Conservation (phyloP, 768 basidiomycete genomes). For the Russula earlei region DNA sequence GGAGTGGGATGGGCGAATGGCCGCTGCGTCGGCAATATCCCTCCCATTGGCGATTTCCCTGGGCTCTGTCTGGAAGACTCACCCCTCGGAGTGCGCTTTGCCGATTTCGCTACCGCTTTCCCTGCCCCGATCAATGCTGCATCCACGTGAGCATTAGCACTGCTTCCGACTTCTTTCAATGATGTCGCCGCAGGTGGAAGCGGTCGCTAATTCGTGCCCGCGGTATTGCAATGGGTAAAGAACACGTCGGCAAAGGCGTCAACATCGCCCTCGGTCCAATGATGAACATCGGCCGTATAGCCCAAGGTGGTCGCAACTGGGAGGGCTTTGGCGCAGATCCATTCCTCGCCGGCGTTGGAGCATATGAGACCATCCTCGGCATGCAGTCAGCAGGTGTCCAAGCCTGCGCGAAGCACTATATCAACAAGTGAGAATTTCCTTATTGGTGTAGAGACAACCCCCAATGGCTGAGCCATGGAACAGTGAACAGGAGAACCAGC, state of each 20-base stretch:
- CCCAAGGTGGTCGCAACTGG: slow-evolving; percentile 82
- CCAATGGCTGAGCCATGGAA: background rate
- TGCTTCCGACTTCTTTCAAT: background rate
- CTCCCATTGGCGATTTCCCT: slow-evolving; percentile 44
- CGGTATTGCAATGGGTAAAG: slow-evolving; percentile 70
- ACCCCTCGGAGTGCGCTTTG: slow-evolving; percentile 68
- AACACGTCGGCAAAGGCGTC: slow-evolving; percentile 78
- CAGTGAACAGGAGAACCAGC: slow-evolving; percentile 61
- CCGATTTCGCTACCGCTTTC: slow-evolving; percentile 67
- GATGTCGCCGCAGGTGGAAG: no score
- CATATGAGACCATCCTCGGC: slow-evolving; percentile 78
- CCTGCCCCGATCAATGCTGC: slow-evolving; percentile 81
- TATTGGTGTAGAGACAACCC: slow-evolving; percentile 31
- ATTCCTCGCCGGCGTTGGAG: slow-evolving; percentile 65
- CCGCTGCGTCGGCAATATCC: slow-evolving; percentile 61
- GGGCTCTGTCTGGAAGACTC: slow-evolving; percentile 71
- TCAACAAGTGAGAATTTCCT: slow-evolving; percentile 53
- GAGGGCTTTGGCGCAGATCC: slow-evolving; percentile 95
- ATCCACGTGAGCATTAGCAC: slow-evolving; percentile 48
- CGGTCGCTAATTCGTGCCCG: slow-evolving; percentile 68
- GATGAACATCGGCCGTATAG: slow-evolving; percentile 80
- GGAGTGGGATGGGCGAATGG: slow-evolving; percentile 45
- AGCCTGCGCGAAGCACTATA: slow-evolving; percentile 77
- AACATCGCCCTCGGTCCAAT: slow-evolving; percentile 69
- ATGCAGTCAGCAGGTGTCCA: slow-evolving; percentile 73